phyloP scores from a whole-genome alignment of 2,329 filamentous ascomycete species.

The Penicillium sp. region DNA sequence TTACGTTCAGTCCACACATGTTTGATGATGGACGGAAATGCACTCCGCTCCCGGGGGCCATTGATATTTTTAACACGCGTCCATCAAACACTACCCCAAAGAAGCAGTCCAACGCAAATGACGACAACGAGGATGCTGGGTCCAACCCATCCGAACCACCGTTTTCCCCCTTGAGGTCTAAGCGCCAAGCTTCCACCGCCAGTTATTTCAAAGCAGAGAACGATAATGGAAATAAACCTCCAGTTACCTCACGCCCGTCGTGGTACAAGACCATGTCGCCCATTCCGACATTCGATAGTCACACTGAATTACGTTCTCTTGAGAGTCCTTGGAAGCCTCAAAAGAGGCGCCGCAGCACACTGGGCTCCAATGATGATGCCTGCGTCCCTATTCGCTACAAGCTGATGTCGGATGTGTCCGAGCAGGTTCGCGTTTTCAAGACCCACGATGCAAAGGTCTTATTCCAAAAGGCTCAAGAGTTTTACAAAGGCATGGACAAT shows the following conservation, averaged over 20 bases:
- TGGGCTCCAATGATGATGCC: neutral
- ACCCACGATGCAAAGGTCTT: constrained; percentile 14
- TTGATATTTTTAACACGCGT: neutral
- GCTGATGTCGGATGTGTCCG: constrained; percentile 14
- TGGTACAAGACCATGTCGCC: no score
- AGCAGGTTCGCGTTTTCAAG: constrained; percentile 18
- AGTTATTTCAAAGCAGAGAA: neutral
- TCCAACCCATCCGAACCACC: neutral
- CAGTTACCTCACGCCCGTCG: fast-evolving
- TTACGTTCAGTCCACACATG: neutral
- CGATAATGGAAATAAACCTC: neutral
- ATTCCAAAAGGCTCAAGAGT: constrained; percentile 23
- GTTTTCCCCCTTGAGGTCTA: neutral
- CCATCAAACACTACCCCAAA: neutral
- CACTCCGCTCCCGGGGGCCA: neutral
- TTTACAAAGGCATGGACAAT: constrained; percentile 18
- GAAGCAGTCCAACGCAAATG: neutral
- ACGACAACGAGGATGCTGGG: neutral
- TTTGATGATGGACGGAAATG: neutral
- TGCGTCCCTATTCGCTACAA: constrained; percentile 17
- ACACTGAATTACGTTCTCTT: neutral
- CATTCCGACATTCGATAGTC: no score
- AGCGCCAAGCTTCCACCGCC: neutral
- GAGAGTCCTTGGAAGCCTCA: neutral
- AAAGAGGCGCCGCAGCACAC: neutral